Evolutionary conservation across 75 land plant species (phyloP).

Genomic region (Selaginella moellendorffii): DNA sequence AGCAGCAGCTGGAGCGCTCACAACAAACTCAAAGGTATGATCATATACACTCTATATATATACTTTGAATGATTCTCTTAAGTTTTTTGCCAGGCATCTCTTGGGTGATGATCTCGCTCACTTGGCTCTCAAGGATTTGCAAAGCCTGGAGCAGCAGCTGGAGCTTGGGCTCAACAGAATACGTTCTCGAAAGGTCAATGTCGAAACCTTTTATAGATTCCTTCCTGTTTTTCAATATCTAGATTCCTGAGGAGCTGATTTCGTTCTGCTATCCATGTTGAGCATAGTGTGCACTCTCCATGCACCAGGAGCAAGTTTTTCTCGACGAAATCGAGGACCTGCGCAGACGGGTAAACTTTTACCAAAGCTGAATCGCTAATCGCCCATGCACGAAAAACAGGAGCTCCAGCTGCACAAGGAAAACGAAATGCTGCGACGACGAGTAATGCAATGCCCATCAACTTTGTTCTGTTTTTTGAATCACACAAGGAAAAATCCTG

Average conservation of each 20-base stretch:
- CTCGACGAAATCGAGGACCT: slow-evolving; percentile 3
- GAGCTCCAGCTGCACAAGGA: neutral
- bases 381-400: neutral
- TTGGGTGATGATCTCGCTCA: slow-evolving; percentile 8
- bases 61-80: neutral
- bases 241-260: neutral
- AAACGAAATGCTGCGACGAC: neutral
- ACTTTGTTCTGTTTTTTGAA: neutral
- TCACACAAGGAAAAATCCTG: neutral
- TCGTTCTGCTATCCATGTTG: neutral
- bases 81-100: neutral
- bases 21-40: slow-evolving; percentile 17
- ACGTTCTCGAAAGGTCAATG: slow-evolving; percentile 4
- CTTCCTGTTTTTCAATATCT: neutral
- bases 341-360: neutral
- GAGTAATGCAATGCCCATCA: neutral
- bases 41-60: neutral
- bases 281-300: neutral
- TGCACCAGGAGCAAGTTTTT: slow-evolving; percentile 3
- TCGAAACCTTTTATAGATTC: neutral
- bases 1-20: slow-evolving; percentile 21
- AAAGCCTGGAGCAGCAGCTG: neutral
- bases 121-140: slow-evolving; percentile 6
- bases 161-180: neutral
- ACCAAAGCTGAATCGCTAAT: neutral